Base-by-base conservation (phyloP, 306 rosid species). In the Nissolia schottii region DNA sequence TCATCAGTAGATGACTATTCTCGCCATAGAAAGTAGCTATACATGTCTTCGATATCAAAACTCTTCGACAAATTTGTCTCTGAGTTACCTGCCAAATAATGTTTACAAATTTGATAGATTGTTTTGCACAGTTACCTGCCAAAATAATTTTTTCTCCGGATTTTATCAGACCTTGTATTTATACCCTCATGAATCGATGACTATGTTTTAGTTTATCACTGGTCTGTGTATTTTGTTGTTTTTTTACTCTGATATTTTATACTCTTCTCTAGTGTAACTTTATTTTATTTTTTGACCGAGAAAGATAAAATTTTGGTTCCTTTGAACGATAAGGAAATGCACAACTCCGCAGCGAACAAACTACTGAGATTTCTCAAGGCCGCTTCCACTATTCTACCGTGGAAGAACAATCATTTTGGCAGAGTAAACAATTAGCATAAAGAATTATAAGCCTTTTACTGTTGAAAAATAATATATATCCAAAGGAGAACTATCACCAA, bases 31-130 rank as follows among this genome's bases (percentile, higher is more conserved):
- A 28, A 79, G 57, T 58, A 48, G 51, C 23, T 35, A 6, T 1
- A 57, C 57, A 65, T 50, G 18, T 41, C 1, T 56, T 58, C 16
- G 31, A 73, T 56, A 46, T 31, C 51, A 71, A n/a, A n/a, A 54
- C 25, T 16, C 35, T 12, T 64, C 48, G 25, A 23, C 34, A 3
- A 45, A 56, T 32, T 64, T 70, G 25, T 60, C 41, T 64, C 29
- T 22, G 9, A 32, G 11, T 66, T 73, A 45, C 55, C 67, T 58
- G 45, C 70, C 25, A 74, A 64, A 67, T 64, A 49, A 63, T 57
- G 19, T 51, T 54, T 31, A 37, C 22, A 34, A 12, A 24, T 53
- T 71, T 18, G 66, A 11, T 60, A 24, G 56, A 66, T 76, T 66
- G 43, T 66, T 46, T 28, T 62, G 71, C 24, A 29, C 50, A 37